phyloP scores from a whole-genome alignment of 164 flowering plant species.

The Macadamia tetraphylla region DNA sequence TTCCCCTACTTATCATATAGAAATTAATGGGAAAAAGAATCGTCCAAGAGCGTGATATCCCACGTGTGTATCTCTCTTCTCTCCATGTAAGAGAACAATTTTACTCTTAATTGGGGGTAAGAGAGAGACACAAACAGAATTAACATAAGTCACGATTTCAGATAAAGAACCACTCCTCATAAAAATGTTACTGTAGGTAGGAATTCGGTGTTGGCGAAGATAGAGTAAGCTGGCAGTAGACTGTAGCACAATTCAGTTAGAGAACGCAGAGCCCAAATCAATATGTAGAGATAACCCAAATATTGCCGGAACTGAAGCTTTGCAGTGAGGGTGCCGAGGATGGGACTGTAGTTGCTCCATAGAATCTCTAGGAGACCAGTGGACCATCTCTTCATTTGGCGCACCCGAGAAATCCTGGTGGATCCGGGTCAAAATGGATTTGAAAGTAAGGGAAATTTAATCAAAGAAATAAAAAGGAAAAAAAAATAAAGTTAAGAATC shows the following conservation, averaged over 20 bases:
- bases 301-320: conserved; percentile 43
- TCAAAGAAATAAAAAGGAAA: no score
- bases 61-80: no score
- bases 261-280: conserved; percentile 29
- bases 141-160: no score
- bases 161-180: no score
- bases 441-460: conserved; percentile 58
- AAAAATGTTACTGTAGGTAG: conserved; percentile 41
- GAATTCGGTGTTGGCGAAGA: conserved; percentile 41
- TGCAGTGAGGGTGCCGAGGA: conserved; percentile 15
- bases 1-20: no score
- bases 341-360: conserved; percentile 29
- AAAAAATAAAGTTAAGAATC: no score
- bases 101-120: no score
- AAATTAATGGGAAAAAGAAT: no score
- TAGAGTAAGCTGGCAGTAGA: conserved; percentile 45
- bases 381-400: conserved; percentile 62
- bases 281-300: conserved; percentile 22
- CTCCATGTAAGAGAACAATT: no score
- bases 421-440: conserved; percentile 25
- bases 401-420: conserved; percentile 50
- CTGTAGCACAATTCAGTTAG: conserved; percentile 49
- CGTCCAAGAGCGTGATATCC: no score
- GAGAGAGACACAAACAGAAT: no score
- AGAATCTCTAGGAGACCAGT: conserved; percentile 51